Evolutionary conservation across 768 basidiomycete genomes (phyloP), one percentile per base, ranked within the genome.

Genomic region (Mycena vitilis): DNA sequence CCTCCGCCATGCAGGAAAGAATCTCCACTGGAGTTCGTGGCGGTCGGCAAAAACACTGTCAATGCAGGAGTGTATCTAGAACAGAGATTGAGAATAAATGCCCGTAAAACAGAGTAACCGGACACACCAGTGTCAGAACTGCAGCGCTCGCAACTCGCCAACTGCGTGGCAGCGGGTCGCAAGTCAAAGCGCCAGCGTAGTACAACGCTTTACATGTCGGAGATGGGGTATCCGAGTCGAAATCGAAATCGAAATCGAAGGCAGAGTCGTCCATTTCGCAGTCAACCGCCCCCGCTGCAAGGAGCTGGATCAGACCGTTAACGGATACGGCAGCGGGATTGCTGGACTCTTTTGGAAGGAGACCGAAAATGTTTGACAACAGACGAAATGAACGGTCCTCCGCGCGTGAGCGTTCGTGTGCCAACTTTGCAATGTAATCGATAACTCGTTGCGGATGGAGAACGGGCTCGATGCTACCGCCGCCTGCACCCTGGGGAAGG

Each of bases 111-210:
- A 18, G 30, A 0, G 36, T 34, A 13, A 13, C 38, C 34, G 45
- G 12, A 7, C 60, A 51, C 36, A 69, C 67, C 16, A 68, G 9
- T 8, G 55, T 52, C 3, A 63, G 51, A 15, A 13, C 61, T n/a
- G 34, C 45, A 18, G 36, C 30, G 45, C 47, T 69, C 36, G 56
- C 44, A 16, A 69, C 25, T 42, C 16, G 12, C 25, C 7, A 18
- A 55, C 2, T 22, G 30, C 16, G 13, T n/a, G n/a, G n/a, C n/a
- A n/a, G n/a, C n/a, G n/a, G 34, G 40, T 58, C 63, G 42, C 23
- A 48, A 22, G 55, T 69, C 1, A 69, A 37, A 42, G 63, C 63
- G 20, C 68, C 68, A 8, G 58, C 38, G n/a, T 60, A 48, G 45
- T 60, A 60, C 0, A 70, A n/a, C n/a, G n/a, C n/a, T n/a, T n/a